These are phyloP conservation scores for rapeseed (Brassica napus) DNA, from an alignment of 345 rosid species.

Conservation along the genomic window Da-Ae NC_063440.1:1075501-1076000, in stretches of 20 bases:
- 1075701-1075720: slow-evolving; percentile 4
- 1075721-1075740: not conserved
- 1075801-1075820: slow-evolving; percentile 60
- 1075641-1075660: slow-evolving; percentile 15
- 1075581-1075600: not conserved
- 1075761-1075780: slow-evolving; percentile 60
- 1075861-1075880: slow-evolving; percentile 45
- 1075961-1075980: slow-evolving; percentile 55
- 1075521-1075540: slow-evolving; percentile 19
- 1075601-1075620: slow-evolving; percentile 23
- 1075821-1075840: slow-evolving; percentile 56
- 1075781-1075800: slow-evolving; percentile 80
- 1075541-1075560: slow-evolving; percentile 30
- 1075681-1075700: not conserved
- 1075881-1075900: slow-evolving; percentile 47
- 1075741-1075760: slow-evolving; percentile 38
- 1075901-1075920: slow-evolving; percentile 61
- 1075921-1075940: slow-evolving; percentile 68
- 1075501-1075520: not conserved
- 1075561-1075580: not conserved
- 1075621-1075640: slow-evolving; percentile 19
- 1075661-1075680: not conserved
- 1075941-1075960: slow-evolving; percentile 48
- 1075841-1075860: slow-evolving; percentile 53
- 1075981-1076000: slow-evolving; percentile 67